These are phyloP conservation scores for Hibiscus mutabilis DNA, from an alignment of 345 rosid genomes.

Conservation along the genomic window DNA sequence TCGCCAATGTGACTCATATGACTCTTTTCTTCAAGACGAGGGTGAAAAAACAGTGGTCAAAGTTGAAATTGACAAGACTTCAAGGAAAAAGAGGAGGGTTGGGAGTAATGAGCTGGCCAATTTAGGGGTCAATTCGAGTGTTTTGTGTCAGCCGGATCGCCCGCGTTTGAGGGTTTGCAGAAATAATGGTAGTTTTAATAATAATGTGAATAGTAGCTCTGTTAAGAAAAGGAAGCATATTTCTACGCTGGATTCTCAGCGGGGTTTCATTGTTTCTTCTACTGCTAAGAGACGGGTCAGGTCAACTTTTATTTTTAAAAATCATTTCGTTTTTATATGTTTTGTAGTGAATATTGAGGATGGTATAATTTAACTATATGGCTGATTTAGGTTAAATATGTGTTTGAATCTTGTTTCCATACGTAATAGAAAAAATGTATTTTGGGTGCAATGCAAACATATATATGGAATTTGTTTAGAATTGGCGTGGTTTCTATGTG, in stretches of 20 bases:
- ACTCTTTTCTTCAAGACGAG: conserved; percentile 20
- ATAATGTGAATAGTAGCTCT: conserved; percentile 18
- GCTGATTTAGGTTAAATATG: background rate
- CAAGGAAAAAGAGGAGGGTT: conserved; percentile 28
- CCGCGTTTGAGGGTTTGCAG: conserved; percentile 64
- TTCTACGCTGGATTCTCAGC: conserved; percentile 20
- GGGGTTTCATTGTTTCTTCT: conserved; percentile 22
- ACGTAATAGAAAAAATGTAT: background rate
- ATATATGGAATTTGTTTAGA: background rate
- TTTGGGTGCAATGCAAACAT: background rate
- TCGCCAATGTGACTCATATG: conserved; percentile 23
- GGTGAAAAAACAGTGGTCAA: conserved; percentile 25
- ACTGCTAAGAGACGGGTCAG: conserved; percentile 68
- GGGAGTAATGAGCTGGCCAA: conserved; percentile 55
- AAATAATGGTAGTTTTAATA: conserved; percentile 22
- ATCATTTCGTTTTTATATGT: background rate
- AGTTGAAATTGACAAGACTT: conserved; percentile 24
- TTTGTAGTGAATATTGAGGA: background rate
- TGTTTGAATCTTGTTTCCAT: background rate
- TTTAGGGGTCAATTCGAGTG: conserved; percentile 52
- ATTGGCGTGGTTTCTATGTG: background rate
- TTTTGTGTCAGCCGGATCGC: conserved; percentile 23
- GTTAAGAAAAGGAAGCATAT: conserved; percentile 29
- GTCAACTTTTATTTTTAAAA: conserved; percentile 27
- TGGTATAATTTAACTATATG: background rate